Percentiles rank a stretch among this genome's conserved stretches.
Conservation (phyloP, 306 rosid species). For the Cyclanthera cordifolia region DNA sequence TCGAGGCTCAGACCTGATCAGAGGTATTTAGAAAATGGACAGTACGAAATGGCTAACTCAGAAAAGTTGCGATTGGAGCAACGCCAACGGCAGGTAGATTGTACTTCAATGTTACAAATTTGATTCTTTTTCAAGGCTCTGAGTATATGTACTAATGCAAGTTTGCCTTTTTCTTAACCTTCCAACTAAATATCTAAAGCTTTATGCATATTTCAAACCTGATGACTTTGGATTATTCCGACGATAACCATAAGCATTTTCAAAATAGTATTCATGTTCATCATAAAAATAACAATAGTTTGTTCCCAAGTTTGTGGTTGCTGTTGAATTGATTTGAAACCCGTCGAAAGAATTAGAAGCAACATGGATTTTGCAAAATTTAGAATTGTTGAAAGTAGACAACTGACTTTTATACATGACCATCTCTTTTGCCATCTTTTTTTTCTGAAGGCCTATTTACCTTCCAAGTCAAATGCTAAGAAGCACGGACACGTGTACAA, state of each 20-base stretch:
- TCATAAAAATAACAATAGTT: neutral
- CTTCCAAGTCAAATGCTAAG: neutral
- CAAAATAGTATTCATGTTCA: neutral
- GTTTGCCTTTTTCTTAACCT: neutral
- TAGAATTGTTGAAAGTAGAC: neutral
- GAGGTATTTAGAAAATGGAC: conserved; percentile 90
- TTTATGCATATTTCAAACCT: neutral
- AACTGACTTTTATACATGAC: neutral
- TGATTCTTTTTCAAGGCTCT: neutral
- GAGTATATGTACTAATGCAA: neutral
- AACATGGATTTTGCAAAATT: neutral
- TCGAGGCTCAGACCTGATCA: conserved; percentile 98
- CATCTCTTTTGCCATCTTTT: neutral
- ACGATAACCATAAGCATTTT: neutral
- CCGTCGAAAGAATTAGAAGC: neutral
- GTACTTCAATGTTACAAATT: neutral
- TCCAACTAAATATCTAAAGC: neutral
- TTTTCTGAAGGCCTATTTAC: neutral
- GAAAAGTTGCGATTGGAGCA: conserved; percentile 92
- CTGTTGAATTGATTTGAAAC: neutral
- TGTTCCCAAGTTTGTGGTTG: neutral
- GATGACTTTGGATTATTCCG: neutral
- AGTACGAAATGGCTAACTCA: conserved; percentile 90
- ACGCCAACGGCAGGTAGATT: conserved; percentile 84
- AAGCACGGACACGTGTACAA: too few species aligned